Conservation (phyloP, 331 rosid genomes). For the Arachis monticola region DNA sequence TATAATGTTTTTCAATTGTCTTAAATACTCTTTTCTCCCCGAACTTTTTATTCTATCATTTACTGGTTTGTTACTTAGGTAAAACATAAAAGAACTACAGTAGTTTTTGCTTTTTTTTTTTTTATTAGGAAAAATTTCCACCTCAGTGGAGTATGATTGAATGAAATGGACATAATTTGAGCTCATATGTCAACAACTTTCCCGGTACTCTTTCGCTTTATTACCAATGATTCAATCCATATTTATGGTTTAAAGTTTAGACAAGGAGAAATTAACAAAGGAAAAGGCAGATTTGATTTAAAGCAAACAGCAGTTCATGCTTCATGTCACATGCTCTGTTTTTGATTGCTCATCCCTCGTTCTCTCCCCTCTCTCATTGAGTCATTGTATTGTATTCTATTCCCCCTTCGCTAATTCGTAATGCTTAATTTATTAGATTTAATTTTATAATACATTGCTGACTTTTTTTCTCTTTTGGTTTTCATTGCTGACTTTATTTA, state of each 20-base stretch:
- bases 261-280: slow-evolving; percentile 28
- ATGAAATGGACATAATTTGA: background rate
- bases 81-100: too few species aligned
- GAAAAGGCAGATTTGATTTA: slow-evolving; percentile 34
- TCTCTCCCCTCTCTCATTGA: background rate
- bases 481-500: background rate
- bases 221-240: slow-evolving; percentile 29
- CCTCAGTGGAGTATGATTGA: background rate
- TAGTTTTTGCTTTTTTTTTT: too few species aligned
- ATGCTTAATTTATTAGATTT: background rate
- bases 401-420: background rate
- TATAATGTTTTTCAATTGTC: too few species aligned
- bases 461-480: background rate
- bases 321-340: slow-evolving; percentile 25
- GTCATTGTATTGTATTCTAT: background rate
- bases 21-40: too few species aligned
- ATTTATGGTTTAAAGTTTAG: slow-evolving; percentile 11
- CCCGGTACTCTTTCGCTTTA: background rate
- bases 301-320: background rate
- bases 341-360: background rate
- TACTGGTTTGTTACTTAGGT: too few species aligned
- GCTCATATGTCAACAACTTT: background rate
- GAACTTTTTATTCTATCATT: too few species aligned
- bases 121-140: too few species aligned
- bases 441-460: background rate